Conservation (phyloP, 768 basidiomycete species). For the Suillus clintonianus region DNA sequence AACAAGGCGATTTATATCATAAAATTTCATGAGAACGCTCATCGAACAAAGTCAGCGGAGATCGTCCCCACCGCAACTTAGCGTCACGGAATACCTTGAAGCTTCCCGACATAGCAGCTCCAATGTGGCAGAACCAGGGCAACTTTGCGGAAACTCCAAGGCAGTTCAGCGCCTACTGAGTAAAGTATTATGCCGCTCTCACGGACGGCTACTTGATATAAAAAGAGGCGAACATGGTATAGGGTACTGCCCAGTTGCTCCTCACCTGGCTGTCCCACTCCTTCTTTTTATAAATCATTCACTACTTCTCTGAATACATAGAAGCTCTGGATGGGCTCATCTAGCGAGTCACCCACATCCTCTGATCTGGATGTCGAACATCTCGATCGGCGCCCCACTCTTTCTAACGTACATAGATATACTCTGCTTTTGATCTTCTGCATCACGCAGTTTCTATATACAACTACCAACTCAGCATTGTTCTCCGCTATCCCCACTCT, state of each 20-base stretch:
- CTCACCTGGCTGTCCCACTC: too few species aligned
- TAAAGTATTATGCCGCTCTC: neutral
- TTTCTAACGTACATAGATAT: neutral
- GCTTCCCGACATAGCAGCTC: too few species aligned
- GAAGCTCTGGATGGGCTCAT: neutral
- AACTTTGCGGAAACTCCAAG: neutral
- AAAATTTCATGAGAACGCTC: neutral
- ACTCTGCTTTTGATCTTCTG: constrained; percentile 35
- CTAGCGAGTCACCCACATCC: neutral
- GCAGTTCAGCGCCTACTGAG: neutral
- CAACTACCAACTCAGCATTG: constrained; percentile 34
- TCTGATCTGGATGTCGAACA: neutral
- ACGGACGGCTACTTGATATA: neutral
- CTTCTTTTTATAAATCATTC: neutral
- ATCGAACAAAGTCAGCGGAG: neutral
- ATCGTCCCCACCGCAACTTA: neutral
- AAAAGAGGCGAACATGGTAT: neutral
- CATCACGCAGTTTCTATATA: constrained; percentile 38
- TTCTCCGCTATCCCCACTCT: constrained; percentile 34
- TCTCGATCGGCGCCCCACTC: neutral
- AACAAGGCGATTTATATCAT: too few species aligned
- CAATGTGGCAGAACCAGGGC: neutral
- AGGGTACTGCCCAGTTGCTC: neutral
- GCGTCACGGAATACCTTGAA: too few species aligned
- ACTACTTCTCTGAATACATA: neutral